Evolutionary conservation across 208 protist species (phyloP).

Genomic region (Borovskyia barvae): DNA sequence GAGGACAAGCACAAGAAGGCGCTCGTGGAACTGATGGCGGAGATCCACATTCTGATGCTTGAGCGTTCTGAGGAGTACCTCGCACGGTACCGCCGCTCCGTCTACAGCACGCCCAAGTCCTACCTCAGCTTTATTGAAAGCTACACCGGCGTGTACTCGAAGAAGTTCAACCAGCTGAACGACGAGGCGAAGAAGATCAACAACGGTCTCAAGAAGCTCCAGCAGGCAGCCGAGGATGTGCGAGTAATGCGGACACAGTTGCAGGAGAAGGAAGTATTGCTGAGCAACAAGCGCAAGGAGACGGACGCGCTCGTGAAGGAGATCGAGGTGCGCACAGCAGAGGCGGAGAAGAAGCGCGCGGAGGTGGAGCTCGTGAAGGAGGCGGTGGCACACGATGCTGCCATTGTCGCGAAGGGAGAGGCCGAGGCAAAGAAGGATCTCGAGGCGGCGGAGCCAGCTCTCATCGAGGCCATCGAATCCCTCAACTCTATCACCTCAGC

Average conservation of each 20-base stretch:
- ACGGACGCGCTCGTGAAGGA: constrained; percentile 92
- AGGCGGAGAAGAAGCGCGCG: constrained; percentile 95
- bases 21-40: constrained; percentile 91
- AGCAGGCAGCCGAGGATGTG: constrained; percentile 93
- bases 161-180: constrained; percentile 92
- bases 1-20: constrained; percentile 87
- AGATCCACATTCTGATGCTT: constrained; percentile 90
- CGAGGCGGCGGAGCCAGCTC: constrained; percentile 91
- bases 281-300: constrained; percentile 91
- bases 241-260: constrained; percentile 94
- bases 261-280: constrained; percentile 93
- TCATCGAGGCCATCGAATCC: constrained; percentile 92
- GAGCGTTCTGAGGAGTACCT: constrained; percentile 93
- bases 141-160: constrained; percentile 91
- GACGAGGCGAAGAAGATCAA: constrained; percentile 92
- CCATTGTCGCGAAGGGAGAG: constrained; percentile 90
- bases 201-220: constrained; percentile 93
- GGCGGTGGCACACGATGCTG: constrained; percentile 82
- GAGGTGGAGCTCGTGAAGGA: constrained; percentile 95
- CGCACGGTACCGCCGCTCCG: constrained; percentile 87
- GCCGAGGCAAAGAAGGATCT: constrained; percentile 95
- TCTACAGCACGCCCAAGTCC: constrained; percentile 94
- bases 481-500: constrained; percentile 92
- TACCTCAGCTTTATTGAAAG: constrained; percentile 94
- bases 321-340: constrained; percentile 90